phyloP scores from a whole-genome alignment of 202 grass and related monocot species.

The Setaria italica region DNA sequence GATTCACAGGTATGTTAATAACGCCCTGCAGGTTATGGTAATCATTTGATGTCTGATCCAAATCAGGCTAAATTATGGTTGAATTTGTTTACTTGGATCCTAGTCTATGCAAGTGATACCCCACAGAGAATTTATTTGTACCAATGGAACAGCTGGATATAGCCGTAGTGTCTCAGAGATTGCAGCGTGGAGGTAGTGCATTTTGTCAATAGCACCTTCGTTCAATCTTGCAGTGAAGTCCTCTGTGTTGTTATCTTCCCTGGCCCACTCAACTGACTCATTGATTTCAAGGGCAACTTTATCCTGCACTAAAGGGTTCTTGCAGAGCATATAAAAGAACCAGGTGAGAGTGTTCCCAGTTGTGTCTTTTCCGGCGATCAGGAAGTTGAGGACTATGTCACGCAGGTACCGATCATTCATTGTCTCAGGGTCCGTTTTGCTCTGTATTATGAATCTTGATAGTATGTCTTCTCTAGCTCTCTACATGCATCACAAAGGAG shows the following conservation, averaged over 20 bases:
- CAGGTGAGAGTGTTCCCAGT: constrained; percentile 64
- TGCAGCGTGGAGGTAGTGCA: constrained; percentile 61
- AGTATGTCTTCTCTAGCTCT: constrained; percentile 58
- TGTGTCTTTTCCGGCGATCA: constrained; percentile 72
- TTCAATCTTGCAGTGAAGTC: constrained; percentile 51
- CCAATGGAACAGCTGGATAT: constrained; percentile 71
- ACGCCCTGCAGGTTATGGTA: neutral
- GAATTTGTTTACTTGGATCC: constrained; percentile 23
- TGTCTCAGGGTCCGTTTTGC: constrained; percentile 45
- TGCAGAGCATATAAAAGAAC: constrained; percentile 70
- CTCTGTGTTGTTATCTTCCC: constrained; percentile 37
- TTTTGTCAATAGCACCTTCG: constrained; percentile 51
- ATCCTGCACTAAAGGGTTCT: constrained; percentile 63
- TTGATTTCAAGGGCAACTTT: constrained; percentile 62
- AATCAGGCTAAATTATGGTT: neutral
- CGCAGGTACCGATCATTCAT: constrained; percentile 60
- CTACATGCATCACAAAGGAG: constrained; percentile 39
- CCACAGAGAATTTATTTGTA: constrained; percentile 30
- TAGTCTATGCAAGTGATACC: constrained; percentile 25
- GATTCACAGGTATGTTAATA: constrained; percentile 11
- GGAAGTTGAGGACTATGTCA: constrained; percentile 68
- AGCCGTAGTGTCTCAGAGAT: constrained; percentile 62
- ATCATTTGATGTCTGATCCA: neutral
- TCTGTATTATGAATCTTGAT: constrained; percentile 68
- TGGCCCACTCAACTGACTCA: constrained; percentile 17